These are phyloP conservation scores for Ganoderma boninense DNA, from an alignment of 1,284 basidiomycete species.

Conservation along the genomic window DNA sequence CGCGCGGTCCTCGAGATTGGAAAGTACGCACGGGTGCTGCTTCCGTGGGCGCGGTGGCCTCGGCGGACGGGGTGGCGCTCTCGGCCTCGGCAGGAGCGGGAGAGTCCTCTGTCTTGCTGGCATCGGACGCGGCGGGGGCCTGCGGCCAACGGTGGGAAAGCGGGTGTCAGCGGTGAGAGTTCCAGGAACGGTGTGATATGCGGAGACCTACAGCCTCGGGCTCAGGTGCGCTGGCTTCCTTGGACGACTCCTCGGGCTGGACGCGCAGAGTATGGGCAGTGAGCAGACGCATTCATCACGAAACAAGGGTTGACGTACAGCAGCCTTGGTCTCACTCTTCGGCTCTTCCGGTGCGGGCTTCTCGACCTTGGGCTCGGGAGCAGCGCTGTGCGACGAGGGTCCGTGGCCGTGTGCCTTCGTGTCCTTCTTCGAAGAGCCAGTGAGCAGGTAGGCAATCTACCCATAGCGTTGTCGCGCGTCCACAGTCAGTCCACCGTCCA, in stretches of 20 bases:
- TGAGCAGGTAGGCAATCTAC: constrained; percentile 29
- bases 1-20: background rate
- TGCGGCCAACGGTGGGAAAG: constrained; percentile 2
- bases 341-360: constrained; percentile 14
- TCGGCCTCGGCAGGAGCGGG: constrained; percentile 42
- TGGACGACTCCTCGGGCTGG: constrained; percentile 24
- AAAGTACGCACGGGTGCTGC: constrained; percentile 42
- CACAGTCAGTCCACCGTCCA: background rate
- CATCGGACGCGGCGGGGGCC: constrained; percentile 13
- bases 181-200: background rate
- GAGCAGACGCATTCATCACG: too few species aligned
- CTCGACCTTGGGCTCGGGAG: constrained; percentile 5
- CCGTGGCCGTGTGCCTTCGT: constrained; percentile 20
- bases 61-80: constrained; percentile 40
- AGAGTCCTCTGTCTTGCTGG: constrained; percentile 22
- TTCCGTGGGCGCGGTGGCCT: constrained; percentile 47
- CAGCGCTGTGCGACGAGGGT: constrained; percentile 5
- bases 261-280: background rate
- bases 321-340: constrained; percentile 7
- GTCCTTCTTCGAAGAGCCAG: constrained; percentile 20
- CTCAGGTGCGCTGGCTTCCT: constrained; percentile 30
- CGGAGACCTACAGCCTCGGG: constrained; percentile 23
- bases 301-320: background rate
- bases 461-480: background rate
- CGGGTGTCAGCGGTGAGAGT: constrained; percentile 9